Conservation (phyloP, 164 flowering plant species). For the Akebia trifoliata region DNA sequence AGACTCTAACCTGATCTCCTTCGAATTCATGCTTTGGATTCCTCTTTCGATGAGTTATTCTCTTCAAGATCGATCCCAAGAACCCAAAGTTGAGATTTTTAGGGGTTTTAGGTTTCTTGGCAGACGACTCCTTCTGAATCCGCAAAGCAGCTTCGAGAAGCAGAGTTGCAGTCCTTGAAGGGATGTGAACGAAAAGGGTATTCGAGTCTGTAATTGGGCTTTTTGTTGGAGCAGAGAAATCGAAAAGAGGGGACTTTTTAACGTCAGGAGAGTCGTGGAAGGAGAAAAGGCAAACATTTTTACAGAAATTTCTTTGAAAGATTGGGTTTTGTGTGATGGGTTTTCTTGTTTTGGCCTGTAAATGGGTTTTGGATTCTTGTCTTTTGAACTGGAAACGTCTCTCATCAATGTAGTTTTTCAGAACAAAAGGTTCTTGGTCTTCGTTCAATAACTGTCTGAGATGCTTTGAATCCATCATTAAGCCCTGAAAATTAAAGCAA, state of each 20-base stretch:
- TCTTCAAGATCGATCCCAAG: constrained; percentile 56
- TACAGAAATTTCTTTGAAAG: constrained; percentile 30
- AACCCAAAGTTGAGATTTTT: constrained; percentile 37
- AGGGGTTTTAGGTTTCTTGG: constrained; percentile 25
- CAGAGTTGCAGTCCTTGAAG: constrained; percentile 60
- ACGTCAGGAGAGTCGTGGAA: constrained; percentile 43
- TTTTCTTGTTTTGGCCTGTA: constrained; percentile 33
- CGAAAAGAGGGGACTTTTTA: constrained; percentile 43
- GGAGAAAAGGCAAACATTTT: constrained; percentile 53
- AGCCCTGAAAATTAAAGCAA: no score
- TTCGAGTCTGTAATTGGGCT: constrained; percentile 36
- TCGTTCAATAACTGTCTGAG: constrained; percentile 59
- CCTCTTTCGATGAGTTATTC: constrained; percentile 33
- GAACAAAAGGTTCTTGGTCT: constrained; percentile 82
- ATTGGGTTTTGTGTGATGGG: constrained; percentile 27
- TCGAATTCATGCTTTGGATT: constrained; percentile 15
- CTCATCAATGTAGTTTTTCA: constrained; percentile 52
- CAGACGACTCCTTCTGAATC: constrained; percentile 40
- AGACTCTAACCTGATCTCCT: constrained; percentile 16
- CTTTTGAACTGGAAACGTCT: constrained; percentile 33
- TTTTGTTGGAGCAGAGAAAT: constrained; percentile 31
- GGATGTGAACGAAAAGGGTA: constrained; percentile 50
- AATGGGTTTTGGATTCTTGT: constrained; percentile 14
- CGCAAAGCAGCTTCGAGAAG: constrained; percentile 69
- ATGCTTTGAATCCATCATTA: constrained; percentile 43